Percentiles rank a stretch among this genome's conserved stretches.
phyloP scores from a whole-genome alignment of 2,329 filamentous ascomycete species.

The Xylariaceae sp. region DNA sequence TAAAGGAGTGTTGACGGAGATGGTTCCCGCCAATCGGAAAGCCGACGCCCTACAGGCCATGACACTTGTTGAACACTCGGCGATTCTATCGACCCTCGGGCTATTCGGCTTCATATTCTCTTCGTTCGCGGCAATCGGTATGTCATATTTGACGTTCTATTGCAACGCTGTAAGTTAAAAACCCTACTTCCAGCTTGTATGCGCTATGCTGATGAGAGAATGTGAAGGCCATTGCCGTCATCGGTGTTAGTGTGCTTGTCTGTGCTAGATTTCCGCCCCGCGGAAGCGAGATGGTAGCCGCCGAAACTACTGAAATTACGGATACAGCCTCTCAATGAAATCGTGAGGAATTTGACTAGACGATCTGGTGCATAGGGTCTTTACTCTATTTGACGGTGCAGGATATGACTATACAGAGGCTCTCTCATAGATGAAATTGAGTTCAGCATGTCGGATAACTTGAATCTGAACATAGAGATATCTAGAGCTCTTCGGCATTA shows the following conservation, averaged over 20 bases:
- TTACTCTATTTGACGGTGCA: no score
- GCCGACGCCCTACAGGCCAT: slow-evolving; percentile 25
- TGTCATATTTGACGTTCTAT: slow-evolving; percentile 25
- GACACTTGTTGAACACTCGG: slow-evolving; percentile 22
- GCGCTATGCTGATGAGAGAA: neutral
- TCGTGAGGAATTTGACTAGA: no score
- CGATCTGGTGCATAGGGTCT: no score
- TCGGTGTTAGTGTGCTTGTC: slow-evolving; percentile 19
- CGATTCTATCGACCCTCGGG: slow-evolving; percentile 20
- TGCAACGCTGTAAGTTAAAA: slow-evolving; percentile 25
- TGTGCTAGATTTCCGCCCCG: slow-evolving; percentile 21
- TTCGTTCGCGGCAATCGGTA: slow-evolving; percentile 17
- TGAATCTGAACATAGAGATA: no score
- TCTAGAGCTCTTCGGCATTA: no score
- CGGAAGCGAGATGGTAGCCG: slow-evolving; percentile 17
- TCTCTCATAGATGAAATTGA: no score
- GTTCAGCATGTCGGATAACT: no score
- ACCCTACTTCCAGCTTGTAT: neutral
- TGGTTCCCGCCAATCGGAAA: slow-evolving; percentile 21
- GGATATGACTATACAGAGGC: no score
- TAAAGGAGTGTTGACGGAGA: slow-evolving; percentile 24
- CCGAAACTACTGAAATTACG: no score
- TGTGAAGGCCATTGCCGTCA: slow-evolving; percentile 21
- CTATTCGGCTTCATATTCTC: slow-evolving; percentile 26
- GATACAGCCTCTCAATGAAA: neutral